These are phyloP conservation scores for Pseudofabraea citricarpa DNA, from an alignment of 2,329 filamentous ascomycete species.

Conservation along the genomic window DNA sequence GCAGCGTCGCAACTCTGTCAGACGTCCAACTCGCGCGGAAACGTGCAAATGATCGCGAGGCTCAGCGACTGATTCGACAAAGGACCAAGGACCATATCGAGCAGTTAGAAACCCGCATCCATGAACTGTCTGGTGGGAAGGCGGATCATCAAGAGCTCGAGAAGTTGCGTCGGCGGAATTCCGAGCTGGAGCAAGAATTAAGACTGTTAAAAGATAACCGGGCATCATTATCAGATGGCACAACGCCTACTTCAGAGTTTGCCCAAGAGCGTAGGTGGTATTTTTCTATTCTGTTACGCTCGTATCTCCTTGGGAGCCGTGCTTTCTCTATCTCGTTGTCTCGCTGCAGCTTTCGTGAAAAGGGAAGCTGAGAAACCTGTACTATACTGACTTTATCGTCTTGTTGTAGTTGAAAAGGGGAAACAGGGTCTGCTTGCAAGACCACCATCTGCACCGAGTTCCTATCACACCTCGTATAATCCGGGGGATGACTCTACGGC, in stretches of 20 bases:
- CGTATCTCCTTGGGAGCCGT: no score
- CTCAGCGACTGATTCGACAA: constrained; percentile 81
- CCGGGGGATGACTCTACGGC: neutral
- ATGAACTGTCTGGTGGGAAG: constrained; percentile 56
- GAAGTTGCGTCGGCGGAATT: constrained; percentile 46
- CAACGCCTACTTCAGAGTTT: no score
- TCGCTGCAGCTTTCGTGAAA: no score
- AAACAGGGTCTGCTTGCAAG: no score
- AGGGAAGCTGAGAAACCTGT: no score
- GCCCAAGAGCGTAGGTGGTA: no score
- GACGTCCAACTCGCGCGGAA: constrained; percentile 85
- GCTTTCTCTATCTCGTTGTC: no score
- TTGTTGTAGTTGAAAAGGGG: neutral
- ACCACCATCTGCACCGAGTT: neutral
- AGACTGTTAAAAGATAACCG: constrained; percentile 13
- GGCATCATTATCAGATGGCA: no score
- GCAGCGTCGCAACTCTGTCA: constrained; percentile 82
- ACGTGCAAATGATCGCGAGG: constrained; percentile 85
- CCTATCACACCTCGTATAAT: neutral
- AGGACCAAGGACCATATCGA: constrained; percentile 85
- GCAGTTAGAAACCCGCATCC: constrained; percentile 67
- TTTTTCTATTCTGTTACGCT: no score
- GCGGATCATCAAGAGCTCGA: constrained; percentile 46
- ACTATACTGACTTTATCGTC: no score
- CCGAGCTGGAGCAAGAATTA: constrained; percentile 49